phyloP scores from a whole-genome alignment of 345 rosid species.

The Hevea brasiliensis region DNA sequence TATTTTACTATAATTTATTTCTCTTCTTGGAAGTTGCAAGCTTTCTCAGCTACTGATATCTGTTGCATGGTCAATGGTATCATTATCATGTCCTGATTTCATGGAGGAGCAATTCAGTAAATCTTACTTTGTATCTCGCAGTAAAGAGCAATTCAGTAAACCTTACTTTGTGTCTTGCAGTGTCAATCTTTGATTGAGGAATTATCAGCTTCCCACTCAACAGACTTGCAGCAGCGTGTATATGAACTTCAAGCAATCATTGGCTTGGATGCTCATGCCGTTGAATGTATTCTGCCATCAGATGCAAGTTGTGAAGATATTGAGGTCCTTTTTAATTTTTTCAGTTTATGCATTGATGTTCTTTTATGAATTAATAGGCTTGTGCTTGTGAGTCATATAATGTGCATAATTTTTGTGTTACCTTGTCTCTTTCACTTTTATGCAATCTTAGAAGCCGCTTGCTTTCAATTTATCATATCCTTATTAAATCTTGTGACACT shows the following conservation, averaged over 20 bases:
- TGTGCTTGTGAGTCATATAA: not conserved
- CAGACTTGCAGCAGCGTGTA: constrained; percentile 98
- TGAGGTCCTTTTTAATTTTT: constrained; percentile 52
- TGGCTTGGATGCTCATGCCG: constrained; percentile 64
- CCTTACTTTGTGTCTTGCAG: constrained; percentile 46
- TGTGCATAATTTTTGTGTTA: not conserved
- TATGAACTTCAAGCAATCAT: constrained; percentile 86
- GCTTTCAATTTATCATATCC: not conserved
- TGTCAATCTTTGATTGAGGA: constrained; percentile 91
- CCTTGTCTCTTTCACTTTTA: not conserved
- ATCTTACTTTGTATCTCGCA: constrained; percentile 31
- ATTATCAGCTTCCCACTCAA: constrained; percentile 86
- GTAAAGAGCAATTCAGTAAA: too few species aligned
- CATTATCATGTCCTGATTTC: not conserved
- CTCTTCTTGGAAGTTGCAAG: not conserved
- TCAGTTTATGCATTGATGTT: not conserved
- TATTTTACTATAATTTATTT: too few species aligned
- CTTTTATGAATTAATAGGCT: not conserved
- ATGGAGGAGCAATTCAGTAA: not conserved
- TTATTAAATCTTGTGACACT: too few species aligned
- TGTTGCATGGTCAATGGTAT: not conserved
- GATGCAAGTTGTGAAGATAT: constrained; percentile 97
- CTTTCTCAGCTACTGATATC: not conserved
- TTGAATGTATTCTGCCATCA: constrained; percentile 66
- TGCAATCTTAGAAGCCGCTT: not conserved